Evolutionary conservation across 1,139 yeast genomes (phyloP).

Genomic region (Starmera stellimalicola): DNA sequence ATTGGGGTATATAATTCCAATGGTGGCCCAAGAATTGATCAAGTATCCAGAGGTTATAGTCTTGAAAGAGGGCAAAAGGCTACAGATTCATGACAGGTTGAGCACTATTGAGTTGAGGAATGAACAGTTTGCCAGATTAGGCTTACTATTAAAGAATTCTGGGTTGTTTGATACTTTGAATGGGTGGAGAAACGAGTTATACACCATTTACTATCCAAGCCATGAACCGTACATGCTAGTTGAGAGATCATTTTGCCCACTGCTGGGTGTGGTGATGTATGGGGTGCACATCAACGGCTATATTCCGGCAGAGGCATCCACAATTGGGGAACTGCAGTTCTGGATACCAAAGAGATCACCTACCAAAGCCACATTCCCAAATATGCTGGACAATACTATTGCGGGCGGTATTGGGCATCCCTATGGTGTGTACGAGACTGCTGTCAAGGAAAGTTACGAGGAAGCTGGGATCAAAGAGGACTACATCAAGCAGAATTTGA

Average conservation of each 20-base stretch:
- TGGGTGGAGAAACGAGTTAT: slow-evolving; percentile 88
- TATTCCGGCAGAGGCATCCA: slow-evolving; percentile 31
- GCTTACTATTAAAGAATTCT: slow-evolving; percentile 31
- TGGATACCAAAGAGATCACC: slow-evolving; percentile 84
- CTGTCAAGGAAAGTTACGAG: slow-evolving; percentile 76
- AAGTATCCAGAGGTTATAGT: slow-evolving; percentile 26
- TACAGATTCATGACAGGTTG: slow-evolving; percentile 29
- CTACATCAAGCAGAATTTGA: slow-evolving; percentile 37
- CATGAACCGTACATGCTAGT: slow-evolving; percentile 51
- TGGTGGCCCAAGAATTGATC: slow-evolving; percentile 33
- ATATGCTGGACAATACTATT: slow-evolving; percentile 83
- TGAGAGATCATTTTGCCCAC: slow-evolving; percentile 75
- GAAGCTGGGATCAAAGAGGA: slow-evolving; percentile 71
- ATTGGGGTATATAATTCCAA: slow-evolving; percentile 45
- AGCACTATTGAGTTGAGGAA: slow-evolving; percentile 41
- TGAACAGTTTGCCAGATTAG: slow-evolving; percentile 34
- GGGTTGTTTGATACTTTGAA: slow-evolving; percentile 34
- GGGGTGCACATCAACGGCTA: slow-evolving; percentile 87
- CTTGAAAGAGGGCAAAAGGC: slow-evolving; percentile 17
- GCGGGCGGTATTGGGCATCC: slow-evolving; percentile 95
- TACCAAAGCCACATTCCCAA: slow-evolving; percentile 80
- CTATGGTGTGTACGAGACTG: slow-evolving; percentile 64
- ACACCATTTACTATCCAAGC: slow-evolving; percentile 54
- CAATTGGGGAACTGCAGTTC: slow-evolving; percentile 38
- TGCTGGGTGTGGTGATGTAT: slow-evolving; percentile 80